Conservation (phyloP, 345 rosid genomes). For the Eucalyptus sp. region DNA sequence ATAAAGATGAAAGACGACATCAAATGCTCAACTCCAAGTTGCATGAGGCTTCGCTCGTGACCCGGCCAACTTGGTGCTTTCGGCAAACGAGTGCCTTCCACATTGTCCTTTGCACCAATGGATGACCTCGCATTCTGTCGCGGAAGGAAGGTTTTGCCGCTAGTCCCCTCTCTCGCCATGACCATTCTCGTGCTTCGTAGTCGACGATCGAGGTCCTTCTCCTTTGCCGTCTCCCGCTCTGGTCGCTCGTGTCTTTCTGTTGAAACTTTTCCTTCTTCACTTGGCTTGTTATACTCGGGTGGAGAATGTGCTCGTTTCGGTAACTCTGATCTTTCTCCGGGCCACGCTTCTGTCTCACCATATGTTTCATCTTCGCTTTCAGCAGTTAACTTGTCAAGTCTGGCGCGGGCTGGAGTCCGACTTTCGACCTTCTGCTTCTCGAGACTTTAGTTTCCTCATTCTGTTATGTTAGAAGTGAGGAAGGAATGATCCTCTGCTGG, state of each 20-base stretch:
- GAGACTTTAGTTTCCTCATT: neutral
- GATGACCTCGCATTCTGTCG: neutral
- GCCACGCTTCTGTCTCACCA: neutral
- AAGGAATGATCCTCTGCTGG: neutral
- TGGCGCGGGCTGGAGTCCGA: neutral
- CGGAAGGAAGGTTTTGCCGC: neutral
- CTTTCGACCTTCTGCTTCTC: neutral
- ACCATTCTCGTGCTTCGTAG: constrained; percentile 1
- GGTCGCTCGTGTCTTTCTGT: neutral
- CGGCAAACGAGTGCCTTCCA: neutral
- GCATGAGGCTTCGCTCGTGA: no score
- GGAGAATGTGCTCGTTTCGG: neutral
- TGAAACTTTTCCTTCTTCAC: neutral
- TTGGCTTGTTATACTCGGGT: no score
- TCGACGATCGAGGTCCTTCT: constrained; percentile 37
- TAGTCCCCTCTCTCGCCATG: neutral
- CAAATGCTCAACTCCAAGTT: no score
- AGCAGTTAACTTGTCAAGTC: neutral
- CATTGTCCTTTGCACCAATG: neutral
- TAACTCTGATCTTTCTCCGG: neutral
- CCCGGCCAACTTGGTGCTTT: no score
- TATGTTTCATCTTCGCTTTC: neutral
- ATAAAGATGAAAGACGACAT: no score
- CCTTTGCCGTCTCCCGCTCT: neutral
- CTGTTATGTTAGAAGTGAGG: neutral